Conservation (phyloP, 345 rosid species). For the Eucalyptus curtisii region DNA sequence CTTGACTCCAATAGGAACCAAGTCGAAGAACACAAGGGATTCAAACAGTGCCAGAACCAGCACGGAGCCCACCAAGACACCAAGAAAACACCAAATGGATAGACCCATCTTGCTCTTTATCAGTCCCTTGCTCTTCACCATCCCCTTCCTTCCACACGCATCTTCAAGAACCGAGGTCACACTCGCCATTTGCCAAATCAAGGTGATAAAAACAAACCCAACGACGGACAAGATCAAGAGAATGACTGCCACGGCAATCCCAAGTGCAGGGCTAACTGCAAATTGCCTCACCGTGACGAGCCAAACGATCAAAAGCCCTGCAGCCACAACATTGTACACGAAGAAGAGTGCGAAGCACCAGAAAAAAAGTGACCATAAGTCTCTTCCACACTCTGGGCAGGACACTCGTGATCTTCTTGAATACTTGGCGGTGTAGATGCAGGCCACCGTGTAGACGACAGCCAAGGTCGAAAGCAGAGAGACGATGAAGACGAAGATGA, state of each 20-base stretch:
- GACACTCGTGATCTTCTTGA: slow-evolving; percentile 23
- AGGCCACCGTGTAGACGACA: slow-evolving; percentile 40
- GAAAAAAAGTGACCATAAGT: slow-evolving; percentile 17
- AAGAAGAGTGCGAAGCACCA: slow-evolving; percentile 5
- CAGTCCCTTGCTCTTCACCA: slow-evolving; percentile 19
- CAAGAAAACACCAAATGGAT: background rate
- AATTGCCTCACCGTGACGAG: background rate
- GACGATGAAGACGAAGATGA: slow-evolving; percentile 8
- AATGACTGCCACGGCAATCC: background rate
- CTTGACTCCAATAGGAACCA: background rate
- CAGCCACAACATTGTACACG: background rate
- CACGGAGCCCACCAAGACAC: background rate
- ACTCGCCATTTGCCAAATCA: slow-evolving; percentile 36
- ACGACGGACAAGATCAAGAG: background rate
- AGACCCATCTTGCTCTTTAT: slow-evolving; percentile 26
- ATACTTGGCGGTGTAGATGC: slow-evolving; percentile 8
- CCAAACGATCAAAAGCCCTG: background rate
- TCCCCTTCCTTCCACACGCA: slow-evolving; percentile 19
- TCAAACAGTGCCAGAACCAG: background rate
- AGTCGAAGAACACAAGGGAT: slow-evolving; percentile 9
- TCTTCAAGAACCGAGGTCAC: slow-evolving; percentile 47
- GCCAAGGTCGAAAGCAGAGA: slow-evolving; percentile 43
- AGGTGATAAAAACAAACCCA: slow-evolving; percentile 17
- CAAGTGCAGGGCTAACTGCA: background rate
- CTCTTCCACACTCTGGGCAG: slow-evolving; percentile 50